Percentiles rank a stretch among this genome's conserved stretches.
phyloP scores from a whole-genome alignment of 139 green algal genomes.

The Chlamydomonas urium region DNA sequence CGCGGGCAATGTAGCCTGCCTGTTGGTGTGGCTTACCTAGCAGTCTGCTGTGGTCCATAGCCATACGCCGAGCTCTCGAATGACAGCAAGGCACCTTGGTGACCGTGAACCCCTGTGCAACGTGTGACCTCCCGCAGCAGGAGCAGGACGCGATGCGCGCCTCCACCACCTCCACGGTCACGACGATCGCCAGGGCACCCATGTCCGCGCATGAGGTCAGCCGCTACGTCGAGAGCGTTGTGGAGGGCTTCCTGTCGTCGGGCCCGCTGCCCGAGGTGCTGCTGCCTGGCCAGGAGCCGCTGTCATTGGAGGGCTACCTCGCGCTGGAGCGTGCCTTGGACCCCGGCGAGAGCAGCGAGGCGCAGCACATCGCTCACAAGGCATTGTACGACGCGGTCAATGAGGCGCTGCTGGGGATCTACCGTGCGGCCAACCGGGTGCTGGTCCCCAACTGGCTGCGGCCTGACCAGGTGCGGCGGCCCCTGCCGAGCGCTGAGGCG shows the following conservation, averaged over 20 bases:
- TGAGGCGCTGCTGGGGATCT: slow-evolving; percentile 36
- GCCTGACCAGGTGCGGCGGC: slow-evolving; percentile 1
- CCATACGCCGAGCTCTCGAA: not conserved
- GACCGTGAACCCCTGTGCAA: not conserved
- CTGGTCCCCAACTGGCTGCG: slow-evolving; percentile 10
- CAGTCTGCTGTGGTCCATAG: not conserved
- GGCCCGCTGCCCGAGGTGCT: slow-evolving; percentile 29
- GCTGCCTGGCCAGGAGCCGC: slow-evolving; percentile 30
- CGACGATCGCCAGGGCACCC: not conserved
- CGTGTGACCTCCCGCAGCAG: not conserved
- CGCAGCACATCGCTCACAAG: slow-evolving; percentile 50
- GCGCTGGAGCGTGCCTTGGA: slow-evolving; percentile 26
- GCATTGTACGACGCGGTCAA: slow-evolving; percentile 45
- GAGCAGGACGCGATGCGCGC: not conserved
- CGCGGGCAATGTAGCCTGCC: not conserved
- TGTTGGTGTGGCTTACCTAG: not conserved
- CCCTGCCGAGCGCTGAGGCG: slow-evolving; percentile 22
- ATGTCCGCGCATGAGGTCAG: not conserved
- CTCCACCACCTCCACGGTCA: not conserved
- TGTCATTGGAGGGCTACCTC: slow-evolving; percentile 39
- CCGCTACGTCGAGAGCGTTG: slow-evolving; percentile 7
- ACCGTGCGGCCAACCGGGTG: slow-evolving; percentile 25
- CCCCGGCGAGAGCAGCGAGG: slow-evolving; percentile 19
- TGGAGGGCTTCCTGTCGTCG: not conserved
- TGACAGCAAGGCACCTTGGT: not conserved